Conservation (phyloP, 352 stramenopile species). For the Globisporangium canariense region DNA sequence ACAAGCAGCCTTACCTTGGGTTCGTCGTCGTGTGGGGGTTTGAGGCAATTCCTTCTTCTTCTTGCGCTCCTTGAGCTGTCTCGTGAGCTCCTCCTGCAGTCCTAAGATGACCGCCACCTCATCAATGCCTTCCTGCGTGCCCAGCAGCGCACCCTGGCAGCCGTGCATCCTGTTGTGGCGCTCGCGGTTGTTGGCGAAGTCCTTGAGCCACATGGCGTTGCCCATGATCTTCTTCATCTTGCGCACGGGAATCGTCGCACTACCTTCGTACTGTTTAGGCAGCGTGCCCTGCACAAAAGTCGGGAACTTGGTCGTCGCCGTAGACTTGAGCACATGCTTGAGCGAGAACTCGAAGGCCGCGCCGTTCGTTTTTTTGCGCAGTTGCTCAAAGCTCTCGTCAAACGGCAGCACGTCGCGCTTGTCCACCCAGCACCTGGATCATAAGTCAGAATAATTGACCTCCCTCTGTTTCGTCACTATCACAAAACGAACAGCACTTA, state of each 20-base stretch:
- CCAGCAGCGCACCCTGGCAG: conserved; percentile 9
- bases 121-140: background rate
- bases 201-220: conserved; percentile 37
- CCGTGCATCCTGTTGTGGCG: conserved; percentile 34
- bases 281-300: conserved; percentile 48
- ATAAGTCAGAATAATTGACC: background rate
- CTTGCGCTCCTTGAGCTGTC: background rate
- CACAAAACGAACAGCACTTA: background rate
- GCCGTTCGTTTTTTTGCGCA: conserved; percentile 30
- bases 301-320: conserved; percentile 46
- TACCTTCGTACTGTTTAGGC: conserved; percentile 27
- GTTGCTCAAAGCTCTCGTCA: conserved; percentile 30
- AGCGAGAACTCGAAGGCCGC: conserved; percentile 43
- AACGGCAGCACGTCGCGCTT: conserved; percentile 37
- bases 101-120: conserved; percentile 5
- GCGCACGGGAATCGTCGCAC: conserved; percentile 30
- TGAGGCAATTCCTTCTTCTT: background rate
- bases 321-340: conserved; percentile 30
- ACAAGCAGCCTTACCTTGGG: background rate
- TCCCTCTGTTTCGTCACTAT: background rate
- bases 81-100: conserved; percentile 4
- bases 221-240: conserved; percentile 38
- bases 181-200: conserved; percentile 39
- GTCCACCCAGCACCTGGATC: conserved; percentile 53
- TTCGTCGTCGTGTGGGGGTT: background rate